phyloP scores from a whole-genome alignment of 2,329 filamentous ascomycete species.

The Lasiodiplodia hormozganensis region DNA sequence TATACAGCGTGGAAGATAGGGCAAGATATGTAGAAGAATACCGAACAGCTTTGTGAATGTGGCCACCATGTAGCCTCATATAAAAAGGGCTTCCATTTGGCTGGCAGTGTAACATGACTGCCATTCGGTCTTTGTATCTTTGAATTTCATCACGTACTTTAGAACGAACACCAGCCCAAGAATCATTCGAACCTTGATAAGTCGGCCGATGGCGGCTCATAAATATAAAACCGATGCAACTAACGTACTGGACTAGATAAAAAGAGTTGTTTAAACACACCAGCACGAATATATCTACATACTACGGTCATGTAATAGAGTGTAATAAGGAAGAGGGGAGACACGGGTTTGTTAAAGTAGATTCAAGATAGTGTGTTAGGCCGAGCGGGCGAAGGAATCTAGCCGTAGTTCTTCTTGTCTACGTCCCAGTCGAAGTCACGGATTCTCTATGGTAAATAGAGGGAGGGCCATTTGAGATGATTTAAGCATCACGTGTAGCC shows the following conservation, averaged over 20 bases:
- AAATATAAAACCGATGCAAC: neutral
- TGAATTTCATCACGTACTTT: constrained; percentile 55
- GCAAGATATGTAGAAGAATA: neutral
- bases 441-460: too few species aligned
- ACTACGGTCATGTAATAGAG: too few species aligned
- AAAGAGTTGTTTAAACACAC: constrained; percentile 46
- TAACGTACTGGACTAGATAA: neutral
- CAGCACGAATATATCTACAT: too few species aligned
- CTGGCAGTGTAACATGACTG: neutral
- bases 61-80: neutral
- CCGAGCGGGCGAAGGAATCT: too few species aligned
- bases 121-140: neutral
- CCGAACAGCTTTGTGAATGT: neutral
- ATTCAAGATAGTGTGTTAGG: too few species aligned
- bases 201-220: constrained; percentile 72
- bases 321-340: too few species aligned
- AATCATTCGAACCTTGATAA: constrained; percentile 87
- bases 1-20: neutral
- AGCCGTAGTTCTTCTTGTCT: too few species aligned
- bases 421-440: too few species aligned
- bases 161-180: constrained; percentile 78
- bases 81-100: neutral
- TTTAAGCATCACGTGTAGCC: too few species aligned
- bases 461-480: constrained; percentile 60
- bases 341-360: too few species aligned